These are phyloP conservation scores for Quercus variabilis DNA, from an alignment of 306 rosid species.

Conservation along the genomic window DNA sequence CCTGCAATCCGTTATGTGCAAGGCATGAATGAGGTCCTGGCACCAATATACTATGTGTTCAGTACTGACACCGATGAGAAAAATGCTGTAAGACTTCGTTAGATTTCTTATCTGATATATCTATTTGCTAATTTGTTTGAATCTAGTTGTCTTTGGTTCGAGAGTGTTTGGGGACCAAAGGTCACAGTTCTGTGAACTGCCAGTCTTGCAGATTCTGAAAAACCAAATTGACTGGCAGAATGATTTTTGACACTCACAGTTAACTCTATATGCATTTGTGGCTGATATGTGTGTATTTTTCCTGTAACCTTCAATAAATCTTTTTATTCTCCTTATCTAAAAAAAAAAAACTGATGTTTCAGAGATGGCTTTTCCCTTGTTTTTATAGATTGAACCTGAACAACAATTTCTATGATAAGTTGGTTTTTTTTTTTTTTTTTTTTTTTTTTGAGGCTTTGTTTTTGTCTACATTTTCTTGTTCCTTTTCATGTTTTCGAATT, in stretches of 20 bases:
- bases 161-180: background rate
- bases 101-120: background rate
- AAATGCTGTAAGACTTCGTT: constrained; percentile 57
- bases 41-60: constrained; percentile 69
- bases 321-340: background rate
- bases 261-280: background rate
- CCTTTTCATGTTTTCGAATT: background rate
- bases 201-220: background rate
- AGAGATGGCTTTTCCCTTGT: background rate
- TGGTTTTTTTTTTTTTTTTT: background rate
- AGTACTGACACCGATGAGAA: constrained; percentile 55
- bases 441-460: background rate
- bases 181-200: background rate
- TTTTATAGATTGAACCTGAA: background rate
- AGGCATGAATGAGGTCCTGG: constrained; percentile 94
- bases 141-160: background rate
- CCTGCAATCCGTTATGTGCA: constrained; percentile 82
- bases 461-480: background rate
- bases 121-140: background rate
- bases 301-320: background rate
- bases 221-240: background rate
- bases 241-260: background rate
- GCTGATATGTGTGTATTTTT: background rate
- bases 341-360: background rate
- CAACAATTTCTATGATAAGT: background rate